Base-by-base conservation (phyloP, 345 rosid genomes). In the Xanthoceras sorbifolium region DNA sequence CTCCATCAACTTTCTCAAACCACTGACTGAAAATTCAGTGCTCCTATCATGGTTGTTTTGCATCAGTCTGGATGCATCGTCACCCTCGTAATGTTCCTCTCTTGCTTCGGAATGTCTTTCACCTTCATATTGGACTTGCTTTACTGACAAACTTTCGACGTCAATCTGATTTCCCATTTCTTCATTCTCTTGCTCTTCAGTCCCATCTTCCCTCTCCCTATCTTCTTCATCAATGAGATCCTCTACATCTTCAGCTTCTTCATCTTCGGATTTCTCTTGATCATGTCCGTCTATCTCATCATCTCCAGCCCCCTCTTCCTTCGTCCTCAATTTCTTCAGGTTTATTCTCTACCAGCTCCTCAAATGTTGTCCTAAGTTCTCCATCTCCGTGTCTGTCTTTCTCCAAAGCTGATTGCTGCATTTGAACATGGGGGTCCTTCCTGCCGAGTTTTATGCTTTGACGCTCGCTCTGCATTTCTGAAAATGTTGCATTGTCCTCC, bases 191-290 rank as follows among this genome's bases (percentile, higher is more conserved):
- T 79, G 79, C 50, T 79, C 87, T 36, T 75, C 75, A 17, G 15
- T 77, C 36, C 76, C 81, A 2, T 84, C 85, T 68, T 81, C 89
- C 65, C 73, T 83, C 25, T 80, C 85, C 77, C 77, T 80, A 29
- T 89, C 92, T 50, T 87, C 88, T 78, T 79, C 92, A 75, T 90
- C 92, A 62, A 85, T 86, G 67, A 84, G 85, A 81, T 89, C 91
- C 78, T 89, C 94, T 15, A 82, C 83, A 50, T 83, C 90, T 75
- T 80, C 89, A 6, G 84, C 15, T 66, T 87, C 90, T 66, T 86
- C 91, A 67, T 85, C 89, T 42, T 87, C 89, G 10, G 72, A 79
- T 60, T 83, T 83, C 69, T 81, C 89, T 71, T 67, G 86, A 66
- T 83, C 88, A 75, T 25, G 83, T 42, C 81, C 86, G 52, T 86